Conservation (phyloP, 163 green algal genomes). For the Coccomyxa subellipsoidea region DNA sequence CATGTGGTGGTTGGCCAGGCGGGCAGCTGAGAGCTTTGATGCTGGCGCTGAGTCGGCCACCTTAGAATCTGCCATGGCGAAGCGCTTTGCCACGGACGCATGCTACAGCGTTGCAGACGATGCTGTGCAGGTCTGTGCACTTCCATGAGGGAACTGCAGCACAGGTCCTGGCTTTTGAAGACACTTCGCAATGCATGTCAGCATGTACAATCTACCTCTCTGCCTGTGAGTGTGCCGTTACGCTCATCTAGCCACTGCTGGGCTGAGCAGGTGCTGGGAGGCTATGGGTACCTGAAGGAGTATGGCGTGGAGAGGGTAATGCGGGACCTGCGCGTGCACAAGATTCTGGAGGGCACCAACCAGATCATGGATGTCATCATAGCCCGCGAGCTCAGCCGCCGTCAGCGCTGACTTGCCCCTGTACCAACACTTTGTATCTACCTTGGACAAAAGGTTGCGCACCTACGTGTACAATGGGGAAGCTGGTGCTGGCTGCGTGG, state of each 20-base stretch:
- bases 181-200: background rate
- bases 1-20: constrained; percentile 14
- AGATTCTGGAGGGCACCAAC: constrained; percentile 83
- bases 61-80: constrained; percentile 76
- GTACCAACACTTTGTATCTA: too few relatives aligned
- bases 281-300: constrained; percentile 74
- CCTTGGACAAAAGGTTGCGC: too few relatives aligned
- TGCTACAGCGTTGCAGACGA: constrained; percentile 68
- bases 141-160: background rate
- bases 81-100: constrained; percentile 74
- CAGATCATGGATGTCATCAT: constrained; percentile 83
- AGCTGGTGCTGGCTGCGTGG: too few relatives aligned
- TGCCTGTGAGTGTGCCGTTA: background rate
- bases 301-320: constrained; percentile 73
- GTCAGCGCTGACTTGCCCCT: constrained; percentile 3
- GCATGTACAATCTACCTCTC: background rate
- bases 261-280: constrained; percentile 2
- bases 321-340: constrained; percentile 78
- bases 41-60: constrained; percentile 35
- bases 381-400: constrained; percentile 42
- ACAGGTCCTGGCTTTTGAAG: background rate
- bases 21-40: constrained; percentile 64
- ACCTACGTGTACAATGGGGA: too few relatives aligned
- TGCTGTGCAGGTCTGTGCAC: constrained; percentile 64
- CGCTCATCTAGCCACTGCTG: background rate